Evolutionary conservation across 495 filamentous ascomycete species (phyloP), one percentile per base, ranked within the genome.

Genomic region (Penicillium tannophilum): DNA sequence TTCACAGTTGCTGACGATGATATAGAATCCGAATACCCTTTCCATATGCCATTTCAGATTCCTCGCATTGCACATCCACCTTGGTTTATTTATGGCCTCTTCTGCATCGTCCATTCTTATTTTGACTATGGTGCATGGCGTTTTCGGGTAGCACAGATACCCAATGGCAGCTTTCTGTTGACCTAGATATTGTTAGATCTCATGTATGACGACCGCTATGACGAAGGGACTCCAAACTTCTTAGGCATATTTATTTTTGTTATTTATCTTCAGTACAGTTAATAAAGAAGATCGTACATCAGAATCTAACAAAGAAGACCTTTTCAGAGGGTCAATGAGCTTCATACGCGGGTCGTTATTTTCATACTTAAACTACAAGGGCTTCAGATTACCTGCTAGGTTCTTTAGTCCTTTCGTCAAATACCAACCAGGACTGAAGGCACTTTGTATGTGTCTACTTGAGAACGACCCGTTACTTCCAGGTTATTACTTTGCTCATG

Each of bases 71-170:
- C 33, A 23, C 14, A 19, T 28, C 35, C 47, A 44, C 44, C 30
- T 43, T 54, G 41, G 10, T 33, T 52, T 24, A 26, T 41, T 31
- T 23, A 49, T 20, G 30, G 12, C 17, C 20, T 14, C 20, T 7
- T 50, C 41, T 55, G 39, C 39, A 36, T 49, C n/a, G 16, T 54
- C 28, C 28, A 8, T 23, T 52, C 47, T 56, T 43, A 54, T 54
- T 53, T 47, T 54, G 31, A 44, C 47, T 49, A 46, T 52, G 57
- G 54, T 63, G 54, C 56, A 54, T 62, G 53, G 59, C 55, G 64
- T 64, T 57, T 60, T 20, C 48, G 52, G 59, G 60, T 35, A 53
- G 49, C 45, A 52, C 63, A 62, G 55, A 65, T 65, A 64, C 62
- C 62, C 62, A 54, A 45, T 49, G 57, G 42, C 20, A 48, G 28